Percentiles rank a stretch among this genome's conserved stretches.
Conservation (phyloP, 2,329 filamentous ascomycete species). For the Fusarium vanettenii region DNA sequence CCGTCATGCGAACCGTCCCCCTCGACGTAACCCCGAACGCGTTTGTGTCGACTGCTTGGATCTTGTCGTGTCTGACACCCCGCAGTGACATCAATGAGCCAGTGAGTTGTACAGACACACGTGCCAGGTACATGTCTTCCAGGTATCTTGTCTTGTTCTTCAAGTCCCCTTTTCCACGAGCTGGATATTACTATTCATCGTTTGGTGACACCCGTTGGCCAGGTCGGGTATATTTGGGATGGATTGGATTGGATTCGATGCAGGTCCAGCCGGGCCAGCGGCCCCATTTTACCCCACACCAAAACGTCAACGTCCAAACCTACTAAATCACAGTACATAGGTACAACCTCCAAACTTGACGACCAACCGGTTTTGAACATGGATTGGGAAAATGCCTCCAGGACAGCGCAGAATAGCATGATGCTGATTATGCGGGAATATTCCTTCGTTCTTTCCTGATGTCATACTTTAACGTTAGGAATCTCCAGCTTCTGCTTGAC, state of each 20-base stretch:
- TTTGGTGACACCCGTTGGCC: constrained; percentile 2
- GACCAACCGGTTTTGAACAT: neutral
- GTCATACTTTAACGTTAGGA: neutral
- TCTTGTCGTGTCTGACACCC: neutral
- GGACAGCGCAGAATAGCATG: neutral
- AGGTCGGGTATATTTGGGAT: neutral
- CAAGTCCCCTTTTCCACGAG: neutral
- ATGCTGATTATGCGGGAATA: neutral
- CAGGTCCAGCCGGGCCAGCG: constrained; percentile 15
- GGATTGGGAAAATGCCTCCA: neutral
- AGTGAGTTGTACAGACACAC: constrained; percentile 11
- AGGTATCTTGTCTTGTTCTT: constrained; percentile 2
- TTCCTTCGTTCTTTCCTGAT: neutral
- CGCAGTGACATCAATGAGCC: constrained; percentile 8
- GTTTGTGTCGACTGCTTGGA: neutral
- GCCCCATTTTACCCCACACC: constrained; percentile 28
- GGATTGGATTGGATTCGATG: neutral
- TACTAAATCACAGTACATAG: neutral
- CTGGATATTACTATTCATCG: neutral
- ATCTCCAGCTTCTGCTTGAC: neutral
- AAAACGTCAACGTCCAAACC: constrained; percentile 25
- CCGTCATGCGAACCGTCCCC: constrained; percentile 2
- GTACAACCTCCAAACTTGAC: neutral
- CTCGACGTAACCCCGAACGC: neutral
- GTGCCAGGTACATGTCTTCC: neutral